phyloP scores from a whole-genome alignment of 768 basidiomycete genomes.

The Epithele typhae region DNA sequence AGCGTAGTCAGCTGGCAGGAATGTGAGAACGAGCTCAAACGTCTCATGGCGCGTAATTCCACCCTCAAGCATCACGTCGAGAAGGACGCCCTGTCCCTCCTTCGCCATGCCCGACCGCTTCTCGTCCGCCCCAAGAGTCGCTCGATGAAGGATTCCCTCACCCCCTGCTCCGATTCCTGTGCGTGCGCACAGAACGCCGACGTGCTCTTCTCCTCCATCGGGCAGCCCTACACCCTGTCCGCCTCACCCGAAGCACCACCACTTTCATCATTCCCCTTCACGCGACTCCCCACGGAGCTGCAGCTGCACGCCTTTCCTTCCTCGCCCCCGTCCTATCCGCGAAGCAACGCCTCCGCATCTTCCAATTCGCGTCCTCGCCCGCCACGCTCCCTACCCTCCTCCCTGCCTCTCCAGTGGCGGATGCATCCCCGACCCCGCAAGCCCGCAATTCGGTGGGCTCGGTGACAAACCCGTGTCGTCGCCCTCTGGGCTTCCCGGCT shows the following conservation, averaged over 20 bases:
- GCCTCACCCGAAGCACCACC: background rate
- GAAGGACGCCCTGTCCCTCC: slow-evolving; percentile 44
- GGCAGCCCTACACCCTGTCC: slow-evolving; percentile 2
- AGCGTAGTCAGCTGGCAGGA: slow-evolving; percentile 32
- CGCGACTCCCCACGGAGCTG: slow-evolving; percentile 51
- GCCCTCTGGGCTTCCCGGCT: slow-evolving; percentile 22
- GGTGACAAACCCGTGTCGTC: slow-evolving; percentile 12
- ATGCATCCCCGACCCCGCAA: slow-evolving; percentile 34
- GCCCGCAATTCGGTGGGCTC: slow-evolving; percentile 26
- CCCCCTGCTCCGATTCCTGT: slow-evolving; percentile 11
- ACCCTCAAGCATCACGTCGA: slow-evolving; percentile 34
- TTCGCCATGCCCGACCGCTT: slow-evolving; percentile 45
- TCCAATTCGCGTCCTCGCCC: slow-evolving; percentile 42
- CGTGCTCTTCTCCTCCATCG: slow-evolving; percentile 9
- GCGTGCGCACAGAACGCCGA: slow-evolving; percentile 6
- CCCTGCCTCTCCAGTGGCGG: slow-evolving; percentile 15
- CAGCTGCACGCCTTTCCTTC: slow-evolving; percentile 54
- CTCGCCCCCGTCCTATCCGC: slow-evolving; percentile 54
- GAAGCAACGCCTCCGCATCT: slow-evolving; percentile 50
- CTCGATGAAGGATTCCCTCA: background rate
- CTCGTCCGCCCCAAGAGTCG: slow-evolving; percentile 35
- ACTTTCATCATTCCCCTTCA: slow-evolving; percentile 29
- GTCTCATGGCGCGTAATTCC: slow-evolving; percentile 40
- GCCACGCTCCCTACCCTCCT: slow-evolving; percentile 40
- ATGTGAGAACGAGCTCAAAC: slow-evolving; percentile 29